Base-by-base conservation (phyloP, 108 stramenopile species). In the Conticribra guillardii region DNA sequence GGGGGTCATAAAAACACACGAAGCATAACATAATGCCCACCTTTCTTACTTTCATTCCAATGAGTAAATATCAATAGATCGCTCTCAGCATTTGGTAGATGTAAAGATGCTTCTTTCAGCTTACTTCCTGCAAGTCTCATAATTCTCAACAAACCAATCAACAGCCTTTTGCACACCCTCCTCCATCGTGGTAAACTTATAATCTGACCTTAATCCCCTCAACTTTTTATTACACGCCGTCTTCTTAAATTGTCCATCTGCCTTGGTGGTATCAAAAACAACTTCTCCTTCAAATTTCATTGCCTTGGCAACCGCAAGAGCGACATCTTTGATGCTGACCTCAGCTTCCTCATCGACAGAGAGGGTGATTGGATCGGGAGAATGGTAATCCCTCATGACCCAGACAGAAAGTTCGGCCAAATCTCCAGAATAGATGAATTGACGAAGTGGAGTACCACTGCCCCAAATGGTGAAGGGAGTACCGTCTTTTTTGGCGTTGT, bases 211-310 rank as follows among this genome's bases (percentile, higher is more conserved):
- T 64, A 82, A 84, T 51, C 62, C 66, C 51, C 95, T 86, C 64
- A 99, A 82, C 79, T 96, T 97, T 34, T 83, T 89, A 80, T 99
- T 99, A 74, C 84, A 79, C 8, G 97, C 97, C 29, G 99, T 99
- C 87, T 99, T 99, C 89, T 98, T 98, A 85, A 90, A 96, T 80
- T 99, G 99, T 30, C 99, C 99, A 81, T 99, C 99, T 16, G 94
- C 87, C 85, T 99, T 97, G 60, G 66, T 68, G 16, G 91, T 90
- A 80, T 97, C 96, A 71, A 97, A 98, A 2, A 90, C 66, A 41
- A 96, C 83, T 55, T 93, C 87, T 19, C 94, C 92, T 34, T 92
- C 83, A 79, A 96, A 97, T 60, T 95, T 85, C 94, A 97, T 97
- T 22, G 95, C 97, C 83, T 92, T 89, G 45, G 96, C 96, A 14